Conservation (phyloP, 768 basidiomycete genomes). For the Baorangia bicolor region DNA sequence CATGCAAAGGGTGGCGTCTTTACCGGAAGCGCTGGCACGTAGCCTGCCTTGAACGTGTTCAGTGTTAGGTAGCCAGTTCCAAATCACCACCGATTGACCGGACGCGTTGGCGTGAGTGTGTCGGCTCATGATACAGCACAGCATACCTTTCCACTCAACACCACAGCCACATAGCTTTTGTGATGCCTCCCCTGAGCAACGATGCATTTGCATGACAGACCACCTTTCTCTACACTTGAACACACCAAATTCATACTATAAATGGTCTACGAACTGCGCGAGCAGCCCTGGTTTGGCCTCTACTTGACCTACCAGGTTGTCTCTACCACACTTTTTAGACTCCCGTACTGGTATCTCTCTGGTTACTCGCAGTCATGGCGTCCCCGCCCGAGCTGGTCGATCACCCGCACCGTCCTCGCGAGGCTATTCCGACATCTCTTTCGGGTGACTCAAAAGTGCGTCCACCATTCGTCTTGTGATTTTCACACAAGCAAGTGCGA, state of each 20-base stretch:
- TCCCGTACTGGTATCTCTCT: conserved; percentile 26
- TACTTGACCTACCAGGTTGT: conserved; percentile 22
- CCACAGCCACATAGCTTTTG: too few species aligned
- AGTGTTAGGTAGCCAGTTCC: too few species aligned
- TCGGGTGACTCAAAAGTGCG: conserved; percentile 22
- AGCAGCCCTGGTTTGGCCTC: conserved; percentile 16
- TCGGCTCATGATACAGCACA: too few species aligned
- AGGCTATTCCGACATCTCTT: conserved; percentile 19
- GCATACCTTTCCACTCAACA: too few species aligned
- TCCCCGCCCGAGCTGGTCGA: conserved; percentile 23
- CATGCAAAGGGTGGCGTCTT: neutral
- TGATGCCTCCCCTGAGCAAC: too few species aligned
- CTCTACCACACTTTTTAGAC: conserved; percentile 19
- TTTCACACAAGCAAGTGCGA: neutral
- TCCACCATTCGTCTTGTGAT: neutral
- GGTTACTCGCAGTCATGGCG: conserved; percentile 23
- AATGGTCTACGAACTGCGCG: conserved; percentile 7
- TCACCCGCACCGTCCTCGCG: conserved; percentile 22
- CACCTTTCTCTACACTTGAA: too few species aligned
- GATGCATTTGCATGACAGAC: too few species aligned
- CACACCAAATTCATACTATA: too few species aligned
- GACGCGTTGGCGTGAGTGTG: too few species aligned
- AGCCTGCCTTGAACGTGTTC: too few species aligned
- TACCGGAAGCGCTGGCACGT: neutral
- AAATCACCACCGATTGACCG: too few species aligned